Evolutionary conservation across 306 rosid species (phyloP).

Genomic region (Dicorynia guianensis): DNA sequence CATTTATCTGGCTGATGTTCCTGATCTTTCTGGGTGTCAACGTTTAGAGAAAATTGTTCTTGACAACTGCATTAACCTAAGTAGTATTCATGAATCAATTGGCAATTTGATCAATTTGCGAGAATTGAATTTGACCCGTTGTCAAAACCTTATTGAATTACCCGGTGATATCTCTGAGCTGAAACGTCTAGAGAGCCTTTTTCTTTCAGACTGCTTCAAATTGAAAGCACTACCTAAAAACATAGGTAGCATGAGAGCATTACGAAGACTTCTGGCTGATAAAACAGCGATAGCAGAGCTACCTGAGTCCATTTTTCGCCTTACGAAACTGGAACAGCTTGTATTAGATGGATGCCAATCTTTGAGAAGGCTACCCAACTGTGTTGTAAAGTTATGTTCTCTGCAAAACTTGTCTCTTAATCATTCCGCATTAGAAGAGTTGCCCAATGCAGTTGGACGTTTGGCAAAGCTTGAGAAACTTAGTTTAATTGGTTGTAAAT

Average conservation of each 20-base stretch:
- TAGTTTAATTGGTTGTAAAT: slow-evolving; percentile 49
- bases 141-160: slow-evolving; percentile 48
- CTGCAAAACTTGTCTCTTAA: slow-evolving; percentile 57
- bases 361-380: slow-evolving; percentile 54
- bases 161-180: slow-evolving; percentile 70
- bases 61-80: slow-evolving; percentile 50
- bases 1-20: slow-evolving; percentile 45
- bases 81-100: slow-evolving; percentile 55
- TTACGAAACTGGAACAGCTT: slow-evolving; percentile 58
- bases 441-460: slow-evolving; percentile 59
- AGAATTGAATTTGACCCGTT: slow-evolving; percentile 54
- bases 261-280: slow-evolving; percentile 55
- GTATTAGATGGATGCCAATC: slow-evolving; percentile 43
- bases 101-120: slow-evolving; percentile 52
- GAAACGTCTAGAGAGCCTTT: slow-evolving; percentile 55
- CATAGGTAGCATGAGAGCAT: slow-evolving; percentile 51
- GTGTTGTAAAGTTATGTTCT: slow-evolving; percentile 58
- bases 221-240: slow-evolving; percentile 55
- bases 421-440: slow-evolving; percentile 49
- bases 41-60: slow-evolving; percentile 59
- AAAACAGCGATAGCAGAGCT: slow-evolving; percentile 51
- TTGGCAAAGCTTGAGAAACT: slow-evolving; percentile 66
- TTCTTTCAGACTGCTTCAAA: slow-evolving; percentile 52
- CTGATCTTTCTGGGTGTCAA: slow-evolving; percentile 61
- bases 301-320: slow-evolving; percentile 59